Conservation (phyloP, 208 protist genomes). For the Leishmania gerbilli region DNA sequence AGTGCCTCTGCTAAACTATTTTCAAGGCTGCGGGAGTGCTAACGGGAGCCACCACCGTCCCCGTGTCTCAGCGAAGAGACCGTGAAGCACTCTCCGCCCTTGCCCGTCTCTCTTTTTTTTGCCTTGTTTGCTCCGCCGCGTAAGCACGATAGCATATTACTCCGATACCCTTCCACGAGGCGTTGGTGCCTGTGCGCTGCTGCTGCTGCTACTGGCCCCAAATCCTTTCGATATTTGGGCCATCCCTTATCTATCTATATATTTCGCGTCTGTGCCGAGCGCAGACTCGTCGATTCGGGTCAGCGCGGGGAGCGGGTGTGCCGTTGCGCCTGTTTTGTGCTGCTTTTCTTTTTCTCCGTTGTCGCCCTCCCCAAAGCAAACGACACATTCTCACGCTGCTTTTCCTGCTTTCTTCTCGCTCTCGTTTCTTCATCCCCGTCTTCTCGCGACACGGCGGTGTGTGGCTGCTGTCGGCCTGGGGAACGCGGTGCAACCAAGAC, state of each 20-base stretch:
- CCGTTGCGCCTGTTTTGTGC: no score
- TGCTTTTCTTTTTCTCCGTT: background rate
- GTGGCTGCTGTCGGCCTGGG: no score
- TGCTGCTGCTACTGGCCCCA: no score
- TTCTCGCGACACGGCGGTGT: no score
- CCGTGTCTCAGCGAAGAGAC: background rate
- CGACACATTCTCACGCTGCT: no score
- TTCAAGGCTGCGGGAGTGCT: background rate
- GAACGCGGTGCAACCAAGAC: no score
- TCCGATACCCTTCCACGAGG: background rate
- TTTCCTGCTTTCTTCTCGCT: background rate
- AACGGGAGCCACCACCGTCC: background rate
- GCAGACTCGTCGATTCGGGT: no score
- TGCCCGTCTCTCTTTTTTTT: background rate
- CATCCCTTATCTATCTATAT: background rate
- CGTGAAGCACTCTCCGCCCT: background rate
- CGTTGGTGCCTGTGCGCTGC: background rate
- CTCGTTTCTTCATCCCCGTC: background rate
- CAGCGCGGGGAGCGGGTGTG: no score
- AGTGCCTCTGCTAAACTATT: background rate
- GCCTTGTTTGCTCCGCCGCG: background rate
- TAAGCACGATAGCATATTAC: background rate
- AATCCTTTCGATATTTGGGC: no score
- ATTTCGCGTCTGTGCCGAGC: background rate
- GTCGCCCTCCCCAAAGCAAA: background rate